Base-by-base conservation (phyloP, 1,284 basidiomycete species). In the Fomes fomentarius region DNA sequence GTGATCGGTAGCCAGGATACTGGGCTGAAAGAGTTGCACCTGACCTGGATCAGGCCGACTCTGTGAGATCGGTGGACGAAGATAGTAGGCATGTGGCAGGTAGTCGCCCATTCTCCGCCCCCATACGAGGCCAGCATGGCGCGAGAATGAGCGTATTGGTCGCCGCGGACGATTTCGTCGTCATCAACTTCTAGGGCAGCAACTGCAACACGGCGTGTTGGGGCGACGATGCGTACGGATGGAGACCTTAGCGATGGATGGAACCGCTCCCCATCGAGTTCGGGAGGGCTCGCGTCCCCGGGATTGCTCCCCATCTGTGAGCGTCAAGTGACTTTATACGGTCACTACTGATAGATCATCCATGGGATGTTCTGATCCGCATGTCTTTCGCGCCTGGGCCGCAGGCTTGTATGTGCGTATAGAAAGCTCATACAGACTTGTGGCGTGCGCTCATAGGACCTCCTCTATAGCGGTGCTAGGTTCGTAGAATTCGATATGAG, bases 401-500 rank as follows among this genome's bases (percentile, higher is more conserved):
- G 69, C 6, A 70, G 71, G 69, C 19, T 52, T 65, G 3, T 72
- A 70, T 66, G 68, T 72, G n/a, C n/a, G 68, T 69, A 34, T 19
- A 52, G 41, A 7, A 12, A 21, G 21, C 31, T 17, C 22, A 10
- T 17, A 26, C 31, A 17, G n/a, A n/a, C 14, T n/a, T n/a, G n/a
- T n/a, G n/a, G n/a, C n/a, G n/a, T n/a, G n/a, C n/a, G n/a, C n/a
- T 30, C n/a, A n/a, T n/a, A n/a, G n/a, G n/a, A n/a, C n/a, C n/a
- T 8, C 34, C 19, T 22, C 2, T 41, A 8, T 40, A 56, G 54
- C 26, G 54, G 54, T 12, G 51, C 52, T 45, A 51, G 41, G 25
- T 56, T 56, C 34, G 47, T 45, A 4, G 37, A 51, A 19, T 31
- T 56, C 5, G 54, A 56, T 25, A 49, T 47, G 40, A 54, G 50